Evolutionary conservation across 257 asterid genomes (phyloP), one percentile per base, ranked within the genome.

Genomic region (Ligustrum vulgare): DNA sequence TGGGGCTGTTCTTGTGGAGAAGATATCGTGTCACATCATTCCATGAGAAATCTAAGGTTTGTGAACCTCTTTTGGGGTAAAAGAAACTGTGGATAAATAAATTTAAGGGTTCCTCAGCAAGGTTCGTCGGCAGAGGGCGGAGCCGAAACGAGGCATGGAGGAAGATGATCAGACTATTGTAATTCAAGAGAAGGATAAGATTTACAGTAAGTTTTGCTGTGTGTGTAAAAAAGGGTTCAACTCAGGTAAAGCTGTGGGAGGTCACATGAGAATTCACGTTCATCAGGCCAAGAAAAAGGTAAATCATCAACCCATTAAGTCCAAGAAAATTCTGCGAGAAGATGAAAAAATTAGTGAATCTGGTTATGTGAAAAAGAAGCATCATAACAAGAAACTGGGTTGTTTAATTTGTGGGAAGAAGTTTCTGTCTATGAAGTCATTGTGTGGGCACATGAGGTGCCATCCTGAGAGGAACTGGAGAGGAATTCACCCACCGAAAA

Each of bases 231-330:
- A 84, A 75, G 87, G 23, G 20, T 91, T 91, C 41, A 45, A 75
- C 12, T 91, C 92, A 0, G 91, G 96, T 51, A 91, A 91, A 89
- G 98, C 94, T 70, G 79, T 89, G 12, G 96, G 97, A 1, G 97
- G 98, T 74, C 98, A 93, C 82, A 88, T 88, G 97, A 90, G 93
- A 68, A 80, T 88, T 72, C 97, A 91, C 72, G 79, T 65, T 63
- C 87, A 75, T 63, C 87, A 75, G 39, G 63, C 79, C 22, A 60
- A 72, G 1, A 74, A 81, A 69, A 73, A 71, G 16, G 9, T 67
- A 8, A 56, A 25, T 8, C 69, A 25, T 8, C 69, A 41, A 31
- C 0, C 67, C 34, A 71, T 12, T 22, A 75, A 62, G 72, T 71
- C 47, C 67, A 79, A 84, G 83, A 78, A 74, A 58, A 56, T 60